phyloP scores from a whole-genome alignment of 345 rosid genomes.

The Bruguiera parviflora region DNA sequence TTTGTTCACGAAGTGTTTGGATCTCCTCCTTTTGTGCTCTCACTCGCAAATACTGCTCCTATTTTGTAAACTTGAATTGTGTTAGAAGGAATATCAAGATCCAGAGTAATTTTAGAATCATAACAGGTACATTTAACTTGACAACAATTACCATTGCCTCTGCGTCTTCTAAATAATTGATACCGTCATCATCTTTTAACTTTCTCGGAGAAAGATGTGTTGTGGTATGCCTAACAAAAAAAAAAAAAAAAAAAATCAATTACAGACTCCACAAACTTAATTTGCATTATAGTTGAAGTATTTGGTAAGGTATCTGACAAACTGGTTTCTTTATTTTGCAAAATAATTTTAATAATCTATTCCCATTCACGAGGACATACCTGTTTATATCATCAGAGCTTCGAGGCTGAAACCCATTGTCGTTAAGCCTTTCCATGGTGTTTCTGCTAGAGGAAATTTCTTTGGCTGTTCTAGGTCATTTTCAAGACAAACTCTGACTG shows the following conservation, averaged over 20 bases:
- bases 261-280: background rate
- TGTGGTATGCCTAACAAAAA: conserved; percentile 32
- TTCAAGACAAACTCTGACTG: conserved; percentile 17
- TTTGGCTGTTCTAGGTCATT: conserved; percentile 18
- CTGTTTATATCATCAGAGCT: conserved; percentile 31
- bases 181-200: conserved; percentile 35
- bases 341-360: background rate
- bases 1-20: conserved; percentile 68
- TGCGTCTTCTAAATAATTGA: conserved; percentile 44
- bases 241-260: conserved; percentile 18
- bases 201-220: conserved; percentile 36
- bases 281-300: background rate
- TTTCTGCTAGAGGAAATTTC: conserved; percentile 39
- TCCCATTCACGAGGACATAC: conserved; percentile 19
- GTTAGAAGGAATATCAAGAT: conserved; percentile 21
- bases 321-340: background rate
- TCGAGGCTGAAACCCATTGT: conserved; percentile 21
- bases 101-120: conserved; percentile 10
- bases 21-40: conserved; percentile 73
- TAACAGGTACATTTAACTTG: conserved; percentile 1
- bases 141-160: conserved; percentile 61
- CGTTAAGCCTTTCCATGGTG: conserved; percentile 25
- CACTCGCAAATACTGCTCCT: conserved; percentile 62
- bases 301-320: background rate
- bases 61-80: conserved; percentile 15